These are phyloP conservation scores for Heliosperma pusillum DNA, from an alignment of 148 eudicot species.

Conservation along the genomic window DNA sequence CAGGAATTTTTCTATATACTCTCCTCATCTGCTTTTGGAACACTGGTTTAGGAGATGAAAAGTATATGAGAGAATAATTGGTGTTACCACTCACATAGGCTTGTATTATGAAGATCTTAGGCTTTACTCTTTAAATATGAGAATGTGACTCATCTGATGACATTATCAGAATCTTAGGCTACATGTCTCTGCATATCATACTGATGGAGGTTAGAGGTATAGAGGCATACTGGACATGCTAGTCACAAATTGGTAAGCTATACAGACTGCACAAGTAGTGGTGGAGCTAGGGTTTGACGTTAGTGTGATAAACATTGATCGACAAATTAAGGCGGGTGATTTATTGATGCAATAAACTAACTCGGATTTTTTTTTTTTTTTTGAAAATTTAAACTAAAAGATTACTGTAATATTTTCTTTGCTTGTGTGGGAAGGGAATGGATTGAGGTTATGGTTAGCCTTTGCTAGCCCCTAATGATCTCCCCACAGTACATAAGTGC, in stretches of 20 bases:
- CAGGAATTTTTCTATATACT: background rate
- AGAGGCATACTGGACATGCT: background rate
- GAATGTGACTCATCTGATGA: background rate
- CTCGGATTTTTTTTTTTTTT: too few species aligned
- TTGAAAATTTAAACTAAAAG: too few species aligned
- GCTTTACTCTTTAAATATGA: background rate
- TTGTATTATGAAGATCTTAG: background rate
- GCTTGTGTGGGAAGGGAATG: background rate
- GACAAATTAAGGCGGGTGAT: too few species aligned
- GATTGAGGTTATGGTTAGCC: background rate
- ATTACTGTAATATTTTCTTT: too few species aligned
- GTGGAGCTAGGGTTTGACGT: background rate
- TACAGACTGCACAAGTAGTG: background rate
- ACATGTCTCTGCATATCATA: background rate
- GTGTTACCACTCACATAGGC: background rate
- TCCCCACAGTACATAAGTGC: background rate
- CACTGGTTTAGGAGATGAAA: too few species aligned
- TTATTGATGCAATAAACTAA: too few species aligned
- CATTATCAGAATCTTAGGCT: background rate
- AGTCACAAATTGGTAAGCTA: background rate
- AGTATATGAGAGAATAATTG: too few species aligned
- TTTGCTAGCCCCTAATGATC: too few species aligned
- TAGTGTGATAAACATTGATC: background rate
- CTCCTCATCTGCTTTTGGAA: too few species aligned
- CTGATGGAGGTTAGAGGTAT: background rate